A percentile compares a stretch with the other conserved stretches of the same genome.
These are phyloP conservation scores for Tetragonia tetragonoides DNA, from an alignment of 148 eudicot genomes.

Conservation along the genomic window DNA sequence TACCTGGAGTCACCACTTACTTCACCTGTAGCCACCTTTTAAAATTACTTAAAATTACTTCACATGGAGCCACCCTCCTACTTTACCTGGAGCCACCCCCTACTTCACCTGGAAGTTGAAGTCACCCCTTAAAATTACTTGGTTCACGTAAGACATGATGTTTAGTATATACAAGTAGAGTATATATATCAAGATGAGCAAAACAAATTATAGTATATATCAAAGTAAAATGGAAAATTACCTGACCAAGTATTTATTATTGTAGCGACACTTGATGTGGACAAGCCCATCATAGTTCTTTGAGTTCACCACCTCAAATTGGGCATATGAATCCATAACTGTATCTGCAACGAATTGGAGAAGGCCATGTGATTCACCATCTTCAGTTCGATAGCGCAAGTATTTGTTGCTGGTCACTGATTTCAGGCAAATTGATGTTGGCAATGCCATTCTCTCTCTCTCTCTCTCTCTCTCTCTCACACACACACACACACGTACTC, in stretches of 20 bases:
- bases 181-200: too few species aligned
- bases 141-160: too few species aligned
- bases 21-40: too few species aligned
- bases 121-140: too few species aligned
- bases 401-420: constrained; percentile 22
- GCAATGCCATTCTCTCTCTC: constrained; percentile 1
- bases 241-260: constrained; percentile 24
- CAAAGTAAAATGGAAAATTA: background rate
- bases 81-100: too few species aligned
- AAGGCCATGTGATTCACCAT: constrained; percentile 12
- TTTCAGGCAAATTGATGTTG: constrained; percentile 6
- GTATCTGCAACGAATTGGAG: constrained; percentile 12
- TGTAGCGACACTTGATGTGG: constrained; percentile 27
- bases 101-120: too few species aligned
- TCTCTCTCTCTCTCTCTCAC: background rate
- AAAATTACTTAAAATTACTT: too few species aligned
- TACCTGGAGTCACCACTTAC: too few species aligned
- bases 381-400: constrained; percentile 10
- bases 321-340: constrained; percentile 12
- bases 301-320: constrained; percentile 15
- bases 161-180: too few species aligned
- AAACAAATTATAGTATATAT: too few species aligned
- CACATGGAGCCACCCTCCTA: too few species aligned
- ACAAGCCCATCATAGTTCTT: background rate
- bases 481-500: too few species aligned